A percentile compares a stretch with the other conserved stretches of the same genome.
These are phyloP conservation scores for Naematelia aurantialba DNA, from an alignment of 768 basidiomycete species.

Conservation along the genomic window DNA sequence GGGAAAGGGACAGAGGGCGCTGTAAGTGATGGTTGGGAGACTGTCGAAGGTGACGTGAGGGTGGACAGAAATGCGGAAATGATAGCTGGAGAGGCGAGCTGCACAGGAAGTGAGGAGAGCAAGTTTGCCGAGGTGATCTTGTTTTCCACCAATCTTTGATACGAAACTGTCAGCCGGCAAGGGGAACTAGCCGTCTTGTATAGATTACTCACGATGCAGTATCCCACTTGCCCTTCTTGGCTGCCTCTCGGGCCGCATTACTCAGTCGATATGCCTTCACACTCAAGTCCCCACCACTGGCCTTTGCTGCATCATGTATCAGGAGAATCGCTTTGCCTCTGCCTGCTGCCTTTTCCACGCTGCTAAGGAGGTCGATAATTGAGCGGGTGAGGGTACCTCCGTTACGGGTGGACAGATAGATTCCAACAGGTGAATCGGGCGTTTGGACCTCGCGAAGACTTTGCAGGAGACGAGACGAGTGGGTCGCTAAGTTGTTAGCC, in stretches of 20 bases:
- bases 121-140: slow-evolving; percentile 80
- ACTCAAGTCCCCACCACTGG: slow-evolving; percentile 68
- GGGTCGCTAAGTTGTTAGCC: slow-evolving; percentile 57
- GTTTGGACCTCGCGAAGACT: slow-evolving; percentile 79
- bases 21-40: slow-evolving; percentile 34
- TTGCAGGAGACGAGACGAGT: slow-evolving; percentile 70
- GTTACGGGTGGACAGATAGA: slow-evolving; percentile 80
- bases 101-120: slow-evolving; percentile 78
- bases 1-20: slow-evolving; percentile 35
- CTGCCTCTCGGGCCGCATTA: slow-evolving; percentile 71
- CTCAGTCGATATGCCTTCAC: slow-evolving; percentile 87
- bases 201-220: slow-evolving; percentile 64
- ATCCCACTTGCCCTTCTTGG: slow-evolving; percentile 79
- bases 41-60: slow-evolving; percentile 54
- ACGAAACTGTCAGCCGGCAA: not conserved
- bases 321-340: slow-evolving; percentile 47
- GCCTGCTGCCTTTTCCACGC: slow-evolving; percentile 39
- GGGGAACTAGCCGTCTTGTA: not conserved
- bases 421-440: slow-evolving; percentile 87
- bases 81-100: slow-evolving; percentile 75
- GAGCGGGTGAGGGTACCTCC: slow-evolving; percentile 42
- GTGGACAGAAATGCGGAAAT: slow-evolving; percentile 72
- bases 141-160: slow-evolving; percentile 67
- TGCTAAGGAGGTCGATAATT: slow-evolving; percentile 39
- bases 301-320: slow-evolving; percentile 43